A percentile compares a stretch with the other conserved stretches of the same genome.
Evolutionary conservation across 208 protist genomes (phyloP).

Genomic region (Crithidia mellificae): DNA sequence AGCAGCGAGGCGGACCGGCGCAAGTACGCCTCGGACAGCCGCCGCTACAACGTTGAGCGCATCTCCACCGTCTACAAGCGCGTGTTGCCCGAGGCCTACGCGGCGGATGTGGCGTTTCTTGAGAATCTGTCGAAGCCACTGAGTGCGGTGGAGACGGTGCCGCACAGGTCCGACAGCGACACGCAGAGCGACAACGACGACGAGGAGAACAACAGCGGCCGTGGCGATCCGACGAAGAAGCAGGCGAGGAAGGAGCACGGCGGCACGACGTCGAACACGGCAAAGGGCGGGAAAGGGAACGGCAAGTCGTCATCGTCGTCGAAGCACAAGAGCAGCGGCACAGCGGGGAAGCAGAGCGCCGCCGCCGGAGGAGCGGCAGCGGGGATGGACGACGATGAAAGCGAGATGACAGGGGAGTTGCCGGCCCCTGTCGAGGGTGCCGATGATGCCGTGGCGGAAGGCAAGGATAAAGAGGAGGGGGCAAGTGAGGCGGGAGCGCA

Average conservation of each 20-base stretch:
- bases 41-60: conserved; percentile 55
- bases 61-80: conserved; percentile 43
- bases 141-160: too few relatives aligned
- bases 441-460: not conserved
- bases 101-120: conserved; percentile 36
- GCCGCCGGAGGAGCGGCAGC: not conserved
- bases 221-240: not conserved
- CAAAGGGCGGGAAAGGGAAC: too few relatives aligned
- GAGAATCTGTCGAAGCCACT: not conserved
- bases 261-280: not conserved
- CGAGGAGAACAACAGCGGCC: too few relatives aligned
- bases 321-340: not conserved
- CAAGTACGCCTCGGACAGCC: conserved; percentile 44
- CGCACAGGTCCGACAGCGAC: not conserved
- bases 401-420: not conserved
- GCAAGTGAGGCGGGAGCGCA: too few relatives aligned
- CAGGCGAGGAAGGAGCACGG: not conserved
- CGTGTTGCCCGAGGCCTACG: conserved; percentile 49
- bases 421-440: not conserved
- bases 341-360: not conserved
- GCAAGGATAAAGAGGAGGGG: too few relatives aligned
- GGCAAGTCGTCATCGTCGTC: too few relatives aligned
- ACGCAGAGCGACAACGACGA: not conserved
- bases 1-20: conserved; percentile 37
- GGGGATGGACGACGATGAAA: not conserved